Conservation (phyloP, 2,329 filamentous ascomycete genomes). For the Ophiocordyceps polyrhachis-furcata region DNA sequence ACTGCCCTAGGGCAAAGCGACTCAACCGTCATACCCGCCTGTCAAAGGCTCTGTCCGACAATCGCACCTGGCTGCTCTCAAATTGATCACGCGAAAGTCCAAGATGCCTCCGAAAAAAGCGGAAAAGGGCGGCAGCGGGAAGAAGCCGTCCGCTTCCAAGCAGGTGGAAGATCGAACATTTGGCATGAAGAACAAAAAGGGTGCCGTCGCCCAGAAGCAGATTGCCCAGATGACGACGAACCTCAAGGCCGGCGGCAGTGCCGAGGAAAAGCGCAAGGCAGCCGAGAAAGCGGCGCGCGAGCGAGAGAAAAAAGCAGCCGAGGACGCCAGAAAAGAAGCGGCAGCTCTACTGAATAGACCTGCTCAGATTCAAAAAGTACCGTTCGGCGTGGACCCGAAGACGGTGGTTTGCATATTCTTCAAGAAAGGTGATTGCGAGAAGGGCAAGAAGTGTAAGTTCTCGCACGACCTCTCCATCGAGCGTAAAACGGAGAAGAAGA, state of each 20-base stretch:
- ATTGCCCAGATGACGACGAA: conserved; percentile 71
- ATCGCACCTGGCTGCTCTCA: neutral
- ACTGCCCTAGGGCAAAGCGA: neutral
- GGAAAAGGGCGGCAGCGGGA: conserved; percentile 31
- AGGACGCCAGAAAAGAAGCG: conserved; percentile 63
- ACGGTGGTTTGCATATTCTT: conserved; percentile 91
- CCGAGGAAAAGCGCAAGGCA: conserved; percentile 69
- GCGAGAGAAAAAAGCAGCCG: conserved; percentile 80
- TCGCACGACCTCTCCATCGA: conserved; percentile 79
- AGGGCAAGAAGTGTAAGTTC: conserved; percentile 97
- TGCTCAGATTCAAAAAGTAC: conserved; percentile 90
- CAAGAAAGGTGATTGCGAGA: conserved; percentile 95
- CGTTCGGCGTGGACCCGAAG: conserved; percentile 95
- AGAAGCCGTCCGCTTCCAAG: conserved; percentile 40
- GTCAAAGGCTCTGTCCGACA: neutral
- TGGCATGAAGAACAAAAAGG: conserved; percentile 99
- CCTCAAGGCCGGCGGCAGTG: conserved; percentile 53
- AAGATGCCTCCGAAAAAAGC: conserved; percentile 57
- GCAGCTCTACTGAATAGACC: conserved; percentile 77
- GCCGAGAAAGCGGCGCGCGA: conserved; percentile 50
- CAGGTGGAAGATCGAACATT: conserved; percentile 87
- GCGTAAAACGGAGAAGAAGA: conserved; percentile 82
- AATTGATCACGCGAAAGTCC: conserved; percentile 12
- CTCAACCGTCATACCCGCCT: neutral
- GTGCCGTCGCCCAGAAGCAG: conserved; percentile 70